Conservation (phyloP, 441 rosid genomes). For the Cnidoscolus chayamansa region DNA sequence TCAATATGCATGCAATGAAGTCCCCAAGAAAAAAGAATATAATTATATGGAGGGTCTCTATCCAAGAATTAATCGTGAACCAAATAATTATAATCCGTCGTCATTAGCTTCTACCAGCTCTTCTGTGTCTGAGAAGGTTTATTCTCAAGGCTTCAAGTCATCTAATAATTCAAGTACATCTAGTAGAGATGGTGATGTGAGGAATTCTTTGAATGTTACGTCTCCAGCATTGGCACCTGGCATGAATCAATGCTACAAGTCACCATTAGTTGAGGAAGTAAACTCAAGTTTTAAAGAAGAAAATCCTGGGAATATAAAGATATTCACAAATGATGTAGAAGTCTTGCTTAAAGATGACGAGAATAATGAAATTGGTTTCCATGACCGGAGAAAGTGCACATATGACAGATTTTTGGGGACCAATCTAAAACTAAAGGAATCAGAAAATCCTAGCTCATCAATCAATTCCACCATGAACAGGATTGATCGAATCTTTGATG, state of each 20-base stretch:
- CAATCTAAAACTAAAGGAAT: conserved; percentile 57
- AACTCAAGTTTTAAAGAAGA: conserved; percentile 37
- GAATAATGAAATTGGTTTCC: conserved; percentile 43
- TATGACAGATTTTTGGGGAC: conserved; percentile 53
- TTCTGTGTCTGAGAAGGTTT: conserved; percentile 37
- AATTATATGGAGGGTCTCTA: conserved; percentile 58
- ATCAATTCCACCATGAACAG: conserved; percentile 47
- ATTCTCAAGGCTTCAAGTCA: conserved; percentile 43
- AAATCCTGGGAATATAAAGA: conserved; percentile 32
- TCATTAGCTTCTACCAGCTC: conserved; percentile 55
- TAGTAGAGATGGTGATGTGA: conserved; percentile 37
- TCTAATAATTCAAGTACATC: conserved; percentile 37
- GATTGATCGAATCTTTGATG: conserved; percentile 70
- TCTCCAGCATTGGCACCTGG: conserved; percentile 39
- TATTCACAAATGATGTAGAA: conserved; percentile 34
- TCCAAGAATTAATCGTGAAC: conserved; percentile 69
- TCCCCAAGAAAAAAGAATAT: conserved; percentile 76
- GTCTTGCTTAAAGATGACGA: conserved; percentile 34
- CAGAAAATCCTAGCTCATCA: conserved; percentile 64
- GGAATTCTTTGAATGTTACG: conserved; percentile 33
- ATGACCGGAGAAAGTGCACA: conserved; percentile 47
- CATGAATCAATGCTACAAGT: conserved; percentile 32
- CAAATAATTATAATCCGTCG: conserved; percentile 53
- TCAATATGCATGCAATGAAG: conserved; percentile 71
- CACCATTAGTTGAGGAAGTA: conserved; percentile 36